These are phyloP conservation scores for Neospora caninum DNA, from an alignment of 169 alveolate species.

Conservation along the genomic window DNA sequence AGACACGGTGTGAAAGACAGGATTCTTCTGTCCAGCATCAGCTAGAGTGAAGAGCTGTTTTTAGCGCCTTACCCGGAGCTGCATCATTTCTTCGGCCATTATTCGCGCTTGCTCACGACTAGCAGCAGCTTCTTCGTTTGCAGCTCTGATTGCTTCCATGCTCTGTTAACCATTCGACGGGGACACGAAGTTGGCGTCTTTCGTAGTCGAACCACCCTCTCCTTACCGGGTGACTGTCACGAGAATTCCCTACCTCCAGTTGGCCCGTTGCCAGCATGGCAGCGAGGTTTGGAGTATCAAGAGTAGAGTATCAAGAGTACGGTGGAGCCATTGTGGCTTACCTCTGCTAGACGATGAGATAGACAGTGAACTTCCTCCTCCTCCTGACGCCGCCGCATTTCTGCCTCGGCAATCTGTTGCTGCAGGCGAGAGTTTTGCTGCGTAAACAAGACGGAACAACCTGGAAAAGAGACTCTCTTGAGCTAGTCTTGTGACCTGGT, in stretches of 20 bases:
- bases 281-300: too few species aligned
- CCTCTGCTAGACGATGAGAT: not conserved
- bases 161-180: not conserved
- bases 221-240: too few species aligned
- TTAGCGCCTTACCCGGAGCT: not conserved
- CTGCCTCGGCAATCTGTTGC: not conserved
- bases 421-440: not conserved
- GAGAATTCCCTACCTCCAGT: too few species aligned
- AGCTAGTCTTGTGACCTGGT: not conserved
- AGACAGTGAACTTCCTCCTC: not conserved
- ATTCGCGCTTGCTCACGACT: not conserved
- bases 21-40: too few species aligned
- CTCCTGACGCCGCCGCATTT: not conserved
- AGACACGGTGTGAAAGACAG: too few species aligned
- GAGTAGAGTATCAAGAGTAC: too few species aligned
- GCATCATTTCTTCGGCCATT: not conserved
- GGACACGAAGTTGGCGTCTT: not conserved
- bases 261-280: too few species aligned
- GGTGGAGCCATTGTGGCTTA: not conserved
- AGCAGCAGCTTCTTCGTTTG: not conserved
- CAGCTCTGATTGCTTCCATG: not conserved
- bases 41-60: too few species aligned
- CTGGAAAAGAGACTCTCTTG: not conserved
- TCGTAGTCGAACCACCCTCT: too few species aligned
- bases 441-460: not conserved